phyloP scores from a whole-genome alignment of 2,329 filamentous ascomycete species.

The Fusarium illudens region DNA sequence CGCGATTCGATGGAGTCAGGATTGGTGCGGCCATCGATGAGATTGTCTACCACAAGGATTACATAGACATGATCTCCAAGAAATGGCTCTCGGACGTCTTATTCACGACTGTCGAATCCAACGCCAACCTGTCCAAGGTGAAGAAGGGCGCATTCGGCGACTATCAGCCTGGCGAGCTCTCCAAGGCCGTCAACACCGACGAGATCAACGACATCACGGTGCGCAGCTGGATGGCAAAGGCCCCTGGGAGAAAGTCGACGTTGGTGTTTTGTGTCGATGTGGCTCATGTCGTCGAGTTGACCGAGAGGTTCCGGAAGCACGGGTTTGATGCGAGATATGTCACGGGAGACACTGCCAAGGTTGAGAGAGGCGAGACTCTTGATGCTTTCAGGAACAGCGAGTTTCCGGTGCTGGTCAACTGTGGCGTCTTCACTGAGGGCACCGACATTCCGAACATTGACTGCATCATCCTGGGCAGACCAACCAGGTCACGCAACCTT shows the following conservation, averaged over 20 bases:
- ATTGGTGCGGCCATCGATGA: slow-evolving; percentile 89
- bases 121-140: slow-evolving; percentile 79
- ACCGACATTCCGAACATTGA: slow-evolving; percentile 98
- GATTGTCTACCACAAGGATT: slow-evolving; percentile 91
- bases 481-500: slow-evolving; percentile 91
- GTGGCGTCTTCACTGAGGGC: slow-evolving; percentile 95
- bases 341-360: slow-evolving; percentile 79
- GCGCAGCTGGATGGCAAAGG: slow-evolving; percentile 84
- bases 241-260: slow-evolving; percentile 78
- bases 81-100: slow-evolving; percentile 93
- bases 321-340: slow-evolving; percentile 87
- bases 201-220: slow-evolving; percentile 85
- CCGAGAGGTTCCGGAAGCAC: slow-evolving; percentile 75
- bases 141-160: slow-evolving; percentile 71
- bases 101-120: slow-evolving; percentile 90
- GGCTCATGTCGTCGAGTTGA: slow-evolving; percentile 79
- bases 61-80: slow-evolving; percentile 76
- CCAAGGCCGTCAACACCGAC: slow-evolving; percentile 81
- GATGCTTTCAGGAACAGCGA: slow-evolving; percentile 78
- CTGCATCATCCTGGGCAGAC: slow-evolving; percentile 86
- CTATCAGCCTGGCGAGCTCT: slow-evolving; percentile 81
- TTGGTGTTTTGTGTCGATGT: slow-evolving; percentile 95
- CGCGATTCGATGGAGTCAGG: slow-evolving; percentile 81
- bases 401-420: slow-evolving; percentile 91
- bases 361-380: slow-evolving; percentile 74